Conservation (phyloP, 2,329 filamentous ascomycete species). For the Microcyclosporella mali region DNA sequence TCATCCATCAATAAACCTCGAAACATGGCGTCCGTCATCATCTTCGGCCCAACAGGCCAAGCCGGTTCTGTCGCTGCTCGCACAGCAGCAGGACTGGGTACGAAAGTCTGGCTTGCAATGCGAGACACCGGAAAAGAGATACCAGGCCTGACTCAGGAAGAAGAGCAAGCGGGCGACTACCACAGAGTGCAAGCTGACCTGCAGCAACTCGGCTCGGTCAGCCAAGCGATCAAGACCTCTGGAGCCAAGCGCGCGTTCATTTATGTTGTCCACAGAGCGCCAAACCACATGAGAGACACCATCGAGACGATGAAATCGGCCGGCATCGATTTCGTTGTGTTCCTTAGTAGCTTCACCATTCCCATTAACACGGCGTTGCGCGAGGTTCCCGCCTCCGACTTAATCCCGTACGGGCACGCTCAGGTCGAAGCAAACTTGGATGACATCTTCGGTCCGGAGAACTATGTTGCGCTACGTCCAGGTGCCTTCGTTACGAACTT, state of each 20-base stretch:
- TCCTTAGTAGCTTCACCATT: slow-evolving; percentile 41
- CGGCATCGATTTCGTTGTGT: slow-evolving; percentile 42
- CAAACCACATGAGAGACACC: slow-evolving; percentile 38
- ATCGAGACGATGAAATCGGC: slow-evolving; percentile 41
- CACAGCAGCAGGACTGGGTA: slow-evolving; percentile 36
- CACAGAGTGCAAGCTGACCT: slow-evolving; percentile 43
- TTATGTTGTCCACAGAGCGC: slow-evolving; percentile 34
- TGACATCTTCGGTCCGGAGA: slow-evolving; percentile 35
- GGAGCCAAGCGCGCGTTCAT: slow-evolving; percentile 46
- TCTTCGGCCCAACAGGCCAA: slow-evolving; percentile 47
- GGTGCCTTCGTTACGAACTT: slow-evolving; percentile 43
- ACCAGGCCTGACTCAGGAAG: slow-evolving; percentile 27
- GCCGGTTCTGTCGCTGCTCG: slow-evolving; percentile 40
- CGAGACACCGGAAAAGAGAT: slow-evolving; percentile 42
- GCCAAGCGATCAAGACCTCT: slow-evolving; percentile 36
- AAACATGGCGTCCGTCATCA: slow-evolving; percentile 29
- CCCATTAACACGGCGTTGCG: slow-evolving; percentile 13
- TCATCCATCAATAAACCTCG: too few relatives aligned
- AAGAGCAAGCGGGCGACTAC: slow-evolving; percentile 31
- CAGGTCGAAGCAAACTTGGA: slow-evolving; percentile 41
- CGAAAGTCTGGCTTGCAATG: slow-evolving; percentile 45
- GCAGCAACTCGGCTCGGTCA: slow-evolving; percentile 36
- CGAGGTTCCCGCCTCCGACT: slow-evolving; percentile 24
- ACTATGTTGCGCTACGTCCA: slow-evolving; percentile 40
- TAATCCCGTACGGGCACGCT: slow-evolving; percentile 40